phyloP scores from a whole-genome alignment of 1,139 yeast genomes.

The Magnusiomyces sp. region DNA sequence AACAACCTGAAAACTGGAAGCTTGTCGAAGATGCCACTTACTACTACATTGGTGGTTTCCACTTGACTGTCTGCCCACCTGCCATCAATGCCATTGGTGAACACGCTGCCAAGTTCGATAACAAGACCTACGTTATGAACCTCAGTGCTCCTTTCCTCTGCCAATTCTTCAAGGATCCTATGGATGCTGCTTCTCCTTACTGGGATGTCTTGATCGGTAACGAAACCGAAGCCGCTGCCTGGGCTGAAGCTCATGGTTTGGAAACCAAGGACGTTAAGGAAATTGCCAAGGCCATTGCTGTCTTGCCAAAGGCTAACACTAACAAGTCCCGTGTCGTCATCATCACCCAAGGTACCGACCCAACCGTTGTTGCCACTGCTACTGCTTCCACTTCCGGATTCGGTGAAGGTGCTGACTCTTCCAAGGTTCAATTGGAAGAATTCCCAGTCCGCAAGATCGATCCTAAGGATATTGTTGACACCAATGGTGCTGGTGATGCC shows the following conservation, averaged over 20 bases:
- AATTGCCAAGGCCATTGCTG: constrained; percentile 76
- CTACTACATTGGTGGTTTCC: constrained; percentile 96
- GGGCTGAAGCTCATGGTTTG: constrained; percentile 71
- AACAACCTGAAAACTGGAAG: constrained; percentile 85
- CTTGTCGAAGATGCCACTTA: constrained; percentile 71
- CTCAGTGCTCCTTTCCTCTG: constrained; percentile 96
- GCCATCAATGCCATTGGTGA: constrained; percentile 85
- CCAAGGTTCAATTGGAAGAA: constrained; percentile 41
- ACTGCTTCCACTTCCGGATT: constrained; percentile 26
- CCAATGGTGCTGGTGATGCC: constrained; percentile 99
- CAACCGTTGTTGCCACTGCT: constrained; percentile 63
- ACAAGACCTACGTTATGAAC: constrained; percentile 80
- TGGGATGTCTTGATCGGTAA: constrained; percentile 90
- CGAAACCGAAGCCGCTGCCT: constrained; percentile 95
- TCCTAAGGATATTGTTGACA: constrained; percentile 63
- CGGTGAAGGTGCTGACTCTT: constrained; percentile 37
- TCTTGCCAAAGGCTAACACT: constrained; percentile 66
- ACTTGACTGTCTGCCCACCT: constrained; percentile 93
- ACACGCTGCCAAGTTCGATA: constrained; percentile 69
- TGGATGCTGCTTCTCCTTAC: constrained; percentile 73
- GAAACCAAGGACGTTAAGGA: constrained; percentile 48
- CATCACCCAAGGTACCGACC: constrained; percentile 84
- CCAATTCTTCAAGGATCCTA: constrained; percentile 87
- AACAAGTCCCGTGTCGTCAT: constrained; percentile 72
- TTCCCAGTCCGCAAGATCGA: constrained; percentile 68